Percentiles rank a stretch among this genome's conserved stretches.
Conservation (phyloP, 2,329 filamentous ascomycete species). For the Claviceps pusilla region DNA sequence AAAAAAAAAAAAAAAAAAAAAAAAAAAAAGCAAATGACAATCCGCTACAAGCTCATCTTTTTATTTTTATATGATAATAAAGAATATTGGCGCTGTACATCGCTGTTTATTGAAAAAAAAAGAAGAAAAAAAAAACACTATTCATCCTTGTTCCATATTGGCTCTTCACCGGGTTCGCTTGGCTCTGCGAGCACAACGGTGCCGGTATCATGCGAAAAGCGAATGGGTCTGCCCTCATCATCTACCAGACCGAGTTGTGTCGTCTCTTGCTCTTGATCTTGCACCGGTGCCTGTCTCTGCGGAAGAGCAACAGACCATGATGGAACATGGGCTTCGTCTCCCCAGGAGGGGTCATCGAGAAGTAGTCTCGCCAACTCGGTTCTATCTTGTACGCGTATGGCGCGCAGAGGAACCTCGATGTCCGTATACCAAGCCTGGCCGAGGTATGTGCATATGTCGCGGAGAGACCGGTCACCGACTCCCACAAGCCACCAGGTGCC, state of each 20-base stretch:
- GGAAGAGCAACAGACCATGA: background rate
- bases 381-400: constrained; percentile 18
- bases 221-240: constrained; percentile 3
- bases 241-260: constrained; percentile 5
- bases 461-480: constrained; percentile 31
- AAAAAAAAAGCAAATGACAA: background rate
- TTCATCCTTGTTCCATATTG: constrained; percentile 1
- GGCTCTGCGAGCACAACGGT: constrained; percentile 2
- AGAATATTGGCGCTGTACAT: background rate
- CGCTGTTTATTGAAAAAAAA: no score
- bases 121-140: background rate
- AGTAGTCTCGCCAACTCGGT: constrained; percentile 20
- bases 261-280: background rate
- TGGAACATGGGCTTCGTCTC: no score
- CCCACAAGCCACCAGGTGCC: constrained; percentile 36
- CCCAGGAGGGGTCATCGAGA: no score
- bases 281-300: background rate
- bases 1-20: no score
- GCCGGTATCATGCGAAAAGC: background rate
- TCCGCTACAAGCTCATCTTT: background rate
- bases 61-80: no score
- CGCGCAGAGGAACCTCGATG: constrained; percentile 20
- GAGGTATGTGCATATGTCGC: constrained; percentile 26
- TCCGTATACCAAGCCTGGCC: constrained; percentile 21
- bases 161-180: background rate